These are phyloP conservation scores for Houttuynia cordata DNA, from an alignment of 164 flowering plant genomes.

Conservation along the genomic window DNA sequence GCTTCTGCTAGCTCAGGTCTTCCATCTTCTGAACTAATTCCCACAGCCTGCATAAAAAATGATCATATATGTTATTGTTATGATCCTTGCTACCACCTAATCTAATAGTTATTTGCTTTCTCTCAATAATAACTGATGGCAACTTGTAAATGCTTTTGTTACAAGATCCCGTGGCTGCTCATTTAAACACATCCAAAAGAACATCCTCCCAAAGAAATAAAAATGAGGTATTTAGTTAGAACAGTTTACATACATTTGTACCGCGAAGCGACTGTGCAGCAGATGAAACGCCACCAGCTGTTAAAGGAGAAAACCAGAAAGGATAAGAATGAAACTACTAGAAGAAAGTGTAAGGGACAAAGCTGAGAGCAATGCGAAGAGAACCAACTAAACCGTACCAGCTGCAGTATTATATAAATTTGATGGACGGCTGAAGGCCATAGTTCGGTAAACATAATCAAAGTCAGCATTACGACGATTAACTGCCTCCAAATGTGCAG, in stretches of 20 bases:
- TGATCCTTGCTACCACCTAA: too few relatives aligned
- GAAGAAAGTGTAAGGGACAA: neutral
- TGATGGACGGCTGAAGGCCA: conserved; percentile 68
- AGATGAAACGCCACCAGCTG: conserved; percentile 56
- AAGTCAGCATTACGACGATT: conserved; percentile 94
- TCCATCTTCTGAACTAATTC: conserved; percentile 42
- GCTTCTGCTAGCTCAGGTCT: conserved; percentile 84
- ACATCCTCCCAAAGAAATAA: neutral
- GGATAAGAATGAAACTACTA: neutral
- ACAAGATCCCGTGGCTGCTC: neutral
- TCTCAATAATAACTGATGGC: too few relatives aligned
- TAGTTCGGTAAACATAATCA: conserved; percentile 69
- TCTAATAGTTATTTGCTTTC: too few relatives aligned
- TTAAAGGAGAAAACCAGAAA: conserved; percentile 29
- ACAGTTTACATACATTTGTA: conserved; percentile 41
- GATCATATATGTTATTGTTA: too few relatives aligned
- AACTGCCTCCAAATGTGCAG: conserved; percentile 98
- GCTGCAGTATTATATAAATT: conserved; percentile 42
- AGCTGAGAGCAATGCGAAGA: neutral
- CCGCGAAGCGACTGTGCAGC: conserved; percentile 37
- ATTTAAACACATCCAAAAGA: neutral
- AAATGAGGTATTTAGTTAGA: neutral
- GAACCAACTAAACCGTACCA: conserved; percentile 27
- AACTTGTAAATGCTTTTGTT: neutral
- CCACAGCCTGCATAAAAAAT: neutral